Conservation (phyloP, 1,284 basidiomycete genomes). For the Pyrrhoderma lamaoense region DNA sequence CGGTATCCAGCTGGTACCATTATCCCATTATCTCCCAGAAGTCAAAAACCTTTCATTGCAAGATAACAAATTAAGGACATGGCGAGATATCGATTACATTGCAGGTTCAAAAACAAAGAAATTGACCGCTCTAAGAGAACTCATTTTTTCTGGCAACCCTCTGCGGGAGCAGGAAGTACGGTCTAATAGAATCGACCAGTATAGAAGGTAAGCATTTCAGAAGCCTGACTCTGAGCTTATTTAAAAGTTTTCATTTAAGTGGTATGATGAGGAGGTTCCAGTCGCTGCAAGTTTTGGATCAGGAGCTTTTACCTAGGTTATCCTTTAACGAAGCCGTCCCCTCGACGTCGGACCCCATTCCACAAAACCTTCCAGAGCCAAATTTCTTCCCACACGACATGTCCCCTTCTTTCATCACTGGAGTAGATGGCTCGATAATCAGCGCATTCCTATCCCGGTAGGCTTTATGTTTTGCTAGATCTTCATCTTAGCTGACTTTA, state of each 20-base stretch:
- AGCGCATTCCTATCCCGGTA: slow-evolving; percentile 75
- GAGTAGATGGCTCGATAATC: slow-evolving; percentile 59
- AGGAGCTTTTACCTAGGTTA: slow-evolving; percentile 66
- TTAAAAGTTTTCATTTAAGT: slow-evolving; percentile 36
- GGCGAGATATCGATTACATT: slow-evolving; percentile 62
- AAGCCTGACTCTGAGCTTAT: slow-evolving; percentile 11
- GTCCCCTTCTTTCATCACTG: slow-evolving; percentile 68
- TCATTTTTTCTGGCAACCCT: slow-evolving; percentile 78
- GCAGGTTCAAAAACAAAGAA: slow-evolving; percentile 49
- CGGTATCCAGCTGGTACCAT: slow-evolving; percentile 44
- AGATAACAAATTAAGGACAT: slow-evolving; percentile 58
- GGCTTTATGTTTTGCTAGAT: slow-evolving; percentile 22
- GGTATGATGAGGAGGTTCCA: slow-evolving; percentile 67
- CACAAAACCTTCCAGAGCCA: slow-evolving; percentile 36
- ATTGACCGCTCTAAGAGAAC: slow-evolving; percentile 59
- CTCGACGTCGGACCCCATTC: slow-evolving; percentile 31
- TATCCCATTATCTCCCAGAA: slow-evolving; percentile 61
- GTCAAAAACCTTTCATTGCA: slow-evolving; percentile 79
- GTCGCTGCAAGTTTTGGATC: slow-evolving; percentile 66
- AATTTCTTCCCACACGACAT: slow-evolving; percentile 69
- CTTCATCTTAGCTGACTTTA: slow-evolving; percentile 19
- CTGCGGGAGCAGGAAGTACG: slow-evolving; percentile 58
- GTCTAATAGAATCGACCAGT: slow-evolving; percentile 46
- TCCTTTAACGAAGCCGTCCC: slow-evolving; percentile 57
- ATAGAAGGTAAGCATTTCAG: slow-evolving; percentile 49